Conservation (phyloP, 805 yeast species). For the Yarrowia alimentaria region DNA sequence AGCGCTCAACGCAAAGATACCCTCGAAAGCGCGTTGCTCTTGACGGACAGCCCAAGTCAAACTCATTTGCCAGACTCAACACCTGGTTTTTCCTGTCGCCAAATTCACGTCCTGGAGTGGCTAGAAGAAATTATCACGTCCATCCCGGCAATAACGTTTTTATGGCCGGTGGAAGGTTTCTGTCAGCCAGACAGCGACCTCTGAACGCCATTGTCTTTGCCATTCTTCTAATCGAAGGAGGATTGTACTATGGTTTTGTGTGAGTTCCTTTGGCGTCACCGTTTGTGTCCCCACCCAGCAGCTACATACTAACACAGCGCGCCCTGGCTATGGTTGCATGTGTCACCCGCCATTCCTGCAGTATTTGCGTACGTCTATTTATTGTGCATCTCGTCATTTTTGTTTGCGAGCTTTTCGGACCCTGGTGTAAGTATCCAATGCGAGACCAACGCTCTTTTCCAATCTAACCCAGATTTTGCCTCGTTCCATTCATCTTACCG, state of each 20-base stretch:
- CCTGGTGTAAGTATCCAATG: no score
- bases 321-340: slow-evolving; percentile 55
- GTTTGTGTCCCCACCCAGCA: no score
- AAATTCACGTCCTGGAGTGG: background rate
- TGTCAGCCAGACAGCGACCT: slow-evolving; percentile 45
- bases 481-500: slow-evolving; percentile 59
- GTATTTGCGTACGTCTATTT: slow-evolving; percentile 60
- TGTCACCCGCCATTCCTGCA: slow-evolving; percentile 56
- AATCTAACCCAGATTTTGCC: no score
- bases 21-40: no score
- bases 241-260: slow-evolving; percentile 53
- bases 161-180: slow-evolving; percentile 64
- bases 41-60: no score
- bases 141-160: slow-evolving; percentile 39
- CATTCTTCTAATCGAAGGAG: slow-evolving; percentile 46
- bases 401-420: slow-evolving; percentile 58
- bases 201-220: slow-evolving; percentile 43
- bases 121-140: slow-evolving; percentile 9
- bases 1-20: no score
- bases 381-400: slow-evolving; percentile 48
- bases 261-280: no score
- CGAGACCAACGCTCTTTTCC: no score
- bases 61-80: no score
- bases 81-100: background rate
- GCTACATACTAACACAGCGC: no score